A percentile compares a stretch with the other conserved stretches of the same genome.
Conservation (phyloP, 768 basidiomycete species). For the Hebeloma cylindrosporum region DNA sequence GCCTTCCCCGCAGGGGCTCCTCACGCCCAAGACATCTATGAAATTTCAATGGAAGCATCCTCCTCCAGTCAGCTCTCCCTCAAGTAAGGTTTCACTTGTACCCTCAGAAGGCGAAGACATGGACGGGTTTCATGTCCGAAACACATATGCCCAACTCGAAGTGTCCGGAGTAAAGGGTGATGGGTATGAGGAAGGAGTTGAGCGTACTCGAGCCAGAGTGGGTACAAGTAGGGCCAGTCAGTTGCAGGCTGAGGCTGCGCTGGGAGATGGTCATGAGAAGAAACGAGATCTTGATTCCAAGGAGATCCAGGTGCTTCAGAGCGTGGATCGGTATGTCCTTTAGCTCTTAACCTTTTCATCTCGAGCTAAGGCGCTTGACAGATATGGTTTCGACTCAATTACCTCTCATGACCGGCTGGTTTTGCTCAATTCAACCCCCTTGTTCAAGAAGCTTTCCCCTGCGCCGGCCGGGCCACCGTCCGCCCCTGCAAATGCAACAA, state of each 20-base stretch:
- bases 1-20: constrained; percentile 22
- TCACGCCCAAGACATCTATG: constrained; percentile 29
- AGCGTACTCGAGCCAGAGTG: constrained; percentile 75
- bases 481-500: constrained; percentile 44
- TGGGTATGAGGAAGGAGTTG: constrained; percentile 91
- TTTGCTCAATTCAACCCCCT: constrained; percentile 60
- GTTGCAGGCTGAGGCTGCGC: constrained; percentile 51
- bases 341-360: constrained; percentile 4
- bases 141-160: constrained; percentile 89
- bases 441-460: constrained; percentile 55
- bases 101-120: constrained; percentile 80
- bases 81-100: constrained; percentile 49
- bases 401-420: constrained; percentile 85
- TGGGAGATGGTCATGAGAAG: constrained; percentile 61
- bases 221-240: constrained; percentile 39
- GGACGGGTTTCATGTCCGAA: constrained; percentile 81
- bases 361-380: constrained; percentile 29
- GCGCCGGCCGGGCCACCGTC: constrained; percentile 46
- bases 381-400: constrained; percentile 89
- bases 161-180: constrained; percentile 90
- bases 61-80: constrained; percentile 22
- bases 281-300: constrained; percentile 65
- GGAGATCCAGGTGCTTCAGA: constrained; percentile 70
- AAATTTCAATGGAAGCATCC: constrained; percentile 20
- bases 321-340: constrained; percentile 79